A percentile compares a stretch with the other conserved stretches of the same genome.
Evolutionary conservation across 257 asterid genomes (phyloP).

Genomic region (Linaria vulgaris): DNA sequence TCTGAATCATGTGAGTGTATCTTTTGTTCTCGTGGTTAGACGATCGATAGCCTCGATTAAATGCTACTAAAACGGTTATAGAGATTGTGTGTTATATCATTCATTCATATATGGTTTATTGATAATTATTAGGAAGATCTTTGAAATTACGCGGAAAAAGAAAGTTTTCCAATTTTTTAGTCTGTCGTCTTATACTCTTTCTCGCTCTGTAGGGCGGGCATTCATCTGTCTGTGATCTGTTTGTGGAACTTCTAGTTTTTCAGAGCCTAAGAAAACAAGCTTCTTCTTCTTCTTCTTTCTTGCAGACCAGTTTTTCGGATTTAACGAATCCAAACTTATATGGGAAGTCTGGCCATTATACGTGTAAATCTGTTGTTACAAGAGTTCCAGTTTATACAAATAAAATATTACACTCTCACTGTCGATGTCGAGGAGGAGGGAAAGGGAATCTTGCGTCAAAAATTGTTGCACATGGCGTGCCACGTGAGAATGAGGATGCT

Average conservation of each 20-base stretch:
- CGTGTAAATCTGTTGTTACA: constrained; percentile 31
- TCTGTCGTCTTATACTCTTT: not conserved
- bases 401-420: constrained; percentile 25
- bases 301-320: constrained; percentile 49
- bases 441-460: constrained; percentile 31
- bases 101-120: too few relatives aligned
- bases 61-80: too few relatives aligned
- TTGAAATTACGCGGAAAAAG: too few relatives aligned
- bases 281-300: constrained; percentile 17
- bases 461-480: constrained; percentile 38
- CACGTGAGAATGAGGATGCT: constrained; percentile 45
- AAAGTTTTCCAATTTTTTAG: too few relatives aligned
- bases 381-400: constrained; percentile 33
- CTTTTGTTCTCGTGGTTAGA: constrained; percentile 12
- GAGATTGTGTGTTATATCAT: too few relatives aligned
- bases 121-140: too few relatives aligned
- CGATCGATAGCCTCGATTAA: too few relatives aligned
- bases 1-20: constrained; percentile 40
- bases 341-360: constrained; percentile 34
- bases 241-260: not conserved
- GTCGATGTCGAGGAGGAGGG: constrained; percentile 29
- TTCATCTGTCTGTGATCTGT: not conserved
- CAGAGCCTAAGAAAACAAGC: constrained; percentile 8
- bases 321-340: constrained; percentile 24
- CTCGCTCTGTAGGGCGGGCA: too few relatives aligned